Conservation (phyloP, 164 flowering plant species). For the Chloranthus sessilifolius region DNA sequence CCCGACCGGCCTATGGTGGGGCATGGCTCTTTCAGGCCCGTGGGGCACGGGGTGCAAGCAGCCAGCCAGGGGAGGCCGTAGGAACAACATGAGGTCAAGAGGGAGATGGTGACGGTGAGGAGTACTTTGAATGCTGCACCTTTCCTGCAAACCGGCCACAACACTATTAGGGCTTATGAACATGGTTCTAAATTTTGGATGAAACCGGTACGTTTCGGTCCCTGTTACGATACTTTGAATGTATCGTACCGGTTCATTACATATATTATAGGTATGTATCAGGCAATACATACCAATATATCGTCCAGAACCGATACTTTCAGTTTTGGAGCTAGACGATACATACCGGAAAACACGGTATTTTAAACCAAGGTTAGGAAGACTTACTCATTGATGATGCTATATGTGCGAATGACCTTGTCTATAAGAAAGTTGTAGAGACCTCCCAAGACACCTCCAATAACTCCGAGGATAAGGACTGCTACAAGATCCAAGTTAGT, state of each 20-base stretch:
- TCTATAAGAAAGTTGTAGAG: conserved; percentile 80
- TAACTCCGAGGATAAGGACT: conserved; percentile 54
- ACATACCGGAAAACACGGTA: no score
- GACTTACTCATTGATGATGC: conserved; percentile 77
- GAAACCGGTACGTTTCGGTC: no score
- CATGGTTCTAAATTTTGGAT: no score
- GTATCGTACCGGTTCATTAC: no score
- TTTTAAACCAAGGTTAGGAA: no score
- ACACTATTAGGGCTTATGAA: no score
- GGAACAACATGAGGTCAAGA: conserved; percentile 69
- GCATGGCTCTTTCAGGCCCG: conserved; percentile 40
- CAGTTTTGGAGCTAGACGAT: no score
- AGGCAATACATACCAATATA: no score
- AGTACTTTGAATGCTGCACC: conserved; percentile 56
- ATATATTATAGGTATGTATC: no score
- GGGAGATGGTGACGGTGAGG: conserved; percentile 54
- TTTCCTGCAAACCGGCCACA: conserved; percentile 64
- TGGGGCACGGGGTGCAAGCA: conserved; percentile 76
- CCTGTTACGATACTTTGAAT: no score
- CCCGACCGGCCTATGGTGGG: conserved; percentile 72
- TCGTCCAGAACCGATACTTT: no score
- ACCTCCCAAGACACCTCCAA: conserved; percentile 89
- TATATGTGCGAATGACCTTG: conserved; percentile 73
- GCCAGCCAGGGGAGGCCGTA: conserved; percentile 85
- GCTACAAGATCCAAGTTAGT: conserved; percentile 54